Conservation (phyloP, 192 early-diverging fungal genomes). For the Allomyces macrogynus region DNA sequence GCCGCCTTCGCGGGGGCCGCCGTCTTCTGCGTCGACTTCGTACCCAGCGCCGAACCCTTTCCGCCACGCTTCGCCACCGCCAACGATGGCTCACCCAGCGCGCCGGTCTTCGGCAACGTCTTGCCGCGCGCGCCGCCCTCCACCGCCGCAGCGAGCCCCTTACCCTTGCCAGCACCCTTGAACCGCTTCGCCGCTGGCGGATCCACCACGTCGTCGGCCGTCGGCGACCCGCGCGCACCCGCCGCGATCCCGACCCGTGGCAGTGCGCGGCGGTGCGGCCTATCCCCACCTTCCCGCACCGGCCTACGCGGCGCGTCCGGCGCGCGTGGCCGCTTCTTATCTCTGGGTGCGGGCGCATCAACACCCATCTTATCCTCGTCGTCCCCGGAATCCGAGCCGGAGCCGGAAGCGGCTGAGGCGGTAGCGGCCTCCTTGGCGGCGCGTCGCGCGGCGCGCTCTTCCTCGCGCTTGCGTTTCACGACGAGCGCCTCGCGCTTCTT, state of each 20-base stretch:
- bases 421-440: neutral
- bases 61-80: too few relatives aligned
- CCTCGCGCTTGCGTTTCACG: slow-evolving; percentile 16
- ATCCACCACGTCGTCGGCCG: neutral
- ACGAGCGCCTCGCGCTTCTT: slow-evolving; percentile 35
- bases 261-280: neutral
- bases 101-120: too few relatives aligned
- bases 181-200: neutral
- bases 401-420: neutral
- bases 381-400: too few relatives aligned
- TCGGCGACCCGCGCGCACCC: neutral
- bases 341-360: neutral
- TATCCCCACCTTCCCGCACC: neutral
- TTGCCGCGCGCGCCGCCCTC: too few relatives aligned
- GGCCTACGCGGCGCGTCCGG: too few relatives aligned
- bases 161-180: too few relatives aligned
- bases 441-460: slow-evolving; percentile 4
- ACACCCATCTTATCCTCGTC: neutral
- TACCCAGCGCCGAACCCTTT: too few relatives aligned
- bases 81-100: too few relatives aligned
- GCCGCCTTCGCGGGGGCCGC: too few relatives aligned
- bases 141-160: too few relatives aligned
- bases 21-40: too few relatives aligned
- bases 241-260: neutral
- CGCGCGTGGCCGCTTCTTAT: neutral